Conservation (phyloP, 2,329 filamentous ascomycete species). For the Phoma herbarum region DNA sequence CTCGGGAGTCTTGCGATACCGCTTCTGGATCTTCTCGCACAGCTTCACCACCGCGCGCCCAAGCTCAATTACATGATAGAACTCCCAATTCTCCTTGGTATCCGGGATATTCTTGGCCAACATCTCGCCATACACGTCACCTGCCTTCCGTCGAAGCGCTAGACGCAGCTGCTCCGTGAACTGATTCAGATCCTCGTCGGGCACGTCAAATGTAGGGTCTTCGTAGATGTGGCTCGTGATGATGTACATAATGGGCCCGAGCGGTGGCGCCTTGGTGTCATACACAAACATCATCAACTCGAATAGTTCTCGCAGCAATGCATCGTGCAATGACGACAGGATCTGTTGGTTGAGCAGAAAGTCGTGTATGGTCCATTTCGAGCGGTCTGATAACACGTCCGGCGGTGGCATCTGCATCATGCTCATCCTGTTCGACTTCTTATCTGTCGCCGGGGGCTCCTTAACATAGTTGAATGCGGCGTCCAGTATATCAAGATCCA, state of each 20-base stretch:
- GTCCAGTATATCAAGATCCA: constrained; percentile 83
- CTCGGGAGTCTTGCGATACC: constrained; percentile 85
- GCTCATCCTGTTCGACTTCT: constrained; percentile 65
- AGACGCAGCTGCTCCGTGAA: constrained; percentile 77
- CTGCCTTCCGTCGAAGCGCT: constrained; percentile 76
- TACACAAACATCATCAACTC: constrained; percentile 88
- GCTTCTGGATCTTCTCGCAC: constrained; percentile 88
- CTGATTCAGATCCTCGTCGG: constrained; percentile 72
- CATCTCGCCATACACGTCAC: constrained; percentile 79
- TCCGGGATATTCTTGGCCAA: constrained; percentile 83
- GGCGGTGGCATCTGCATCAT: constrained; percentile 42
- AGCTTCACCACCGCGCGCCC: constrained; percentile 86
- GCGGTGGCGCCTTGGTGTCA: constrained; percentile 82
- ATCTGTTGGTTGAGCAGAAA: constrained; percentile 73
- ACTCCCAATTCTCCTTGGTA: constrained; percentile 85
- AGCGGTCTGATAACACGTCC: constrained; percentile 57
- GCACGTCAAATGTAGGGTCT: constrained; percentile 78
- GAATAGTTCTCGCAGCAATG: constrained; percentile 85
- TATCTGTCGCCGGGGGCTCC: constrained; percentile 71
- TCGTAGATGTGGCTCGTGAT: constrained; percentile 82
- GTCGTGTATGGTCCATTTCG: constrained; percentile 61
- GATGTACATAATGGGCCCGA: constrained; percentile 81
- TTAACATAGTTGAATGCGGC: constrained; percentile 84
- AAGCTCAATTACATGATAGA: constrained; percentile 87
- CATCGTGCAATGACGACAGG: constrained; percentile 78